Percentiles rank a stretch among this genome's conserved stretches.
Conservation (phyloP, 2,329 filamentous ascomycete species). For the Pseudocercospora vitis region DNA sequence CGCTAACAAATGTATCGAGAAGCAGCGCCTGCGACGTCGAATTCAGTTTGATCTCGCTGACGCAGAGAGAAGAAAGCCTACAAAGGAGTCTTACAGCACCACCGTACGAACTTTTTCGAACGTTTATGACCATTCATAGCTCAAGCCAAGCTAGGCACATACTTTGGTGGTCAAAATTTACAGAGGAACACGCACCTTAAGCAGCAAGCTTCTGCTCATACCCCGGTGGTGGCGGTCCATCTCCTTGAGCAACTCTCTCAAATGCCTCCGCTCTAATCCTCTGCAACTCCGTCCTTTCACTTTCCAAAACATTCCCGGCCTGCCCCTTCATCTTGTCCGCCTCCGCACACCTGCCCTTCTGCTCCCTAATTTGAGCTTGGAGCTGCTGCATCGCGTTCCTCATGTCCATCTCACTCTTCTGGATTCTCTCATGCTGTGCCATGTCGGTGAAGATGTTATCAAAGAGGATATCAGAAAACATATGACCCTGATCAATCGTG, state of each 20-base stretch:
- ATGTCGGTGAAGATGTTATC: slow-evolving; percentile 33
- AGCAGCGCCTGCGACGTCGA: too few species aligned
- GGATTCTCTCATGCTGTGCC: slow-evolving; percentile 33
- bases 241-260: slow-evolving; percentile 28
- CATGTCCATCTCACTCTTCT: slow-evolving; percentile 27
- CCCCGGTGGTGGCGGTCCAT: too few species aligned
- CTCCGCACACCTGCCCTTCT: slow-evolving; percentile 21
- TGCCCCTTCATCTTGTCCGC: slow-evolving; percentile 22
- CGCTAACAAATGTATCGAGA: too few species aligned
- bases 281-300: slow-evolving; percentile 32
- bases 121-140: too few species aligned
- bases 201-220: too few species aligned
- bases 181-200: too few species aligned
- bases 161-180: too few species aligned
- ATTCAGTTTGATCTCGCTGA: too few species aligned
- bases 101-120: too few species aligned
- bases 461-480: slow-evolving; percentile 35
- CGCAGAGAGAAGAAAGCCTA: too few species aligned
- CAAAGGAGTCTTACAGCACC: too few species aligned
- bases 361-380: slow-evolving; percentile 24
- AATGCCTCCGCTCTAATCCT: slow-evolving; percentile 36
- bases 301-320: slow-evolving; percentile 25
- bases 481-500: slow-evolving; percentile 33
- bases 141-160: too few species aligned
- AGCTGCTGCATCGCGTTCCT: slow-evolving; percentile 26